Base-by-base conservation (phyloP, 768 basidiomycete genomes). In the Artomyces pyxidatus region DNA sequence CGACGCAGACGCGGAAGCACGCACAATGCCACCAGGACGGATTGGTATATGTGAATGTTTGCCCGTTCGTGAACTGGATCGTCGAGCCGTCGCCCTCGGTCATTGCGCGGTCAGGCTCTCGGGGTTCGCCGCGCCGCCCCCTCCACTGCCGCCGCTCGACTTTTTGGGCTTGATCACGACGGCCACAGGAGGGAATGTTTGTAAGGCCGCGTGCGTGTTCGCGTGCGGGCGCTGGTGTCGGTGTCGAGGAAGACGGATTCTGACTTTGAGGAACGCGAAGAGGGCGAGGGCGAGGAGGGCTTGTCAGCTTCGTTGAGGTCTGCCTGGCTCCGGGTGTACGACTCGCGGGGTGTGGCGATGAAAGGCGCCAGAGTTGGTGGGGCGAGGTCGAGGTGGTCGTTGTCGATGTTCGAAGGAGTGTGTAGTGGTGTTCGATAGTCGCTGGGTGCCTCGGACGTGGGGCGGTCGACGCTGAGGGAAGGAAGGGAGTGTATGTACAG, bases 31-130 rank as follows among this genome's bases (percentile, higher is more conserved):
- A 75, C 27, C 76, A 74, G 53, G 70, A 71, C 4, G 63, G 51
- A 63, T 77, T 77, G 37, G 54, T 57, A 63, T 78, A 78, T 1
- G 61, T 66, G 56, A 76, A 69, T 9, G 63, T 65, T 7, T 63
- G 53, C 3, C 74, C 74, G 48, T 76, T 67, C 8, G 66, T 71
- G 14, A 65, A 57, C 21, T 62, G 62, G 38, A 74, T 58, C 22
- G 58, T 57, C 29, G 53, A 55, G 30, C 56, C 56, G 30, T 57
- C 42, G 11, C 50, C 47, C 45, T 53, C 57, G 1, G 55, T 19
- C 25, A 32, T 55, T n/a, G 48, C 50, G 25, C 4, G 9, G 45
- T 28, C 12, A 52, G 0, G n/a, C 19, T 53, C 3, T 9, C 23
- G 3, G 51, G 47, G 14, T 37, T 37, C 6, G 25, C 38, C 26